Percentiles rank a stretch among this genome's conserved stretches.
Evolutionary conservation across 2,329 filamentous ascomycete species (phyloP).

Genomic region (Dactylonectria estremocensis): DNA sequence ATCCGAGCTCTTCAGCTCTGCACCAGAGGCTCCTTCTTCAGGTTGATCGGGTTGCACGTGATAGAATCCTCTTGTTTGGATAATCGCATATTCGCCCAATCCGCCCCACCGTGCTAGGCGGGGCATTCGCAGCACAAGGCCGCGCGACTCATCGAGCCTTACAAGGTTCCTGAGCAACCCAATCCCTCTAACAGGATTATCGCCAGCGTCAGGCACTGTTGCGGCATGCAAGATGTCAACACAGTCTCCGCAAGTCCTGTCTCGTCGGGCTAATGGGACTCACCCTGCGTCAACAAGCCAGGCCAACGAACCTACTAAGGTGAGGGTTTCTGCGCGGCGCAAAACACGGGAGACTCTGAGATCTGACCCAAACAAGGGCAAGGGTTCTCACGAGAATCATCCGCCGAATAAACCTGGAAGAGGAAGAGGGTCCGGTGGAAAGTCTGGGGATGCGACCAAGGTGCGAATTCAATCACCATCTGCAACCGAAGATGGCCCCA

Average conservation of each 20-base stretch:
- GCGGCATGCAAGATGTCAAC: slow-evolving; percentile 57
- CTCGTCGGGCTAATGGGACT: slow-evolving; percentile 55
- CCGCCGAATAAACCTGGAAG: slow-evolving; percentile 43
- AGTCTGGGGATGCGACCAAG: slow-evolving; percentile 48
- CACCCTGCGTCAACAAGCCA: slow-evolving; percentile 44
- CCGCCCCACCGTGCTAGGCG: slow-evolving; percentile 47
- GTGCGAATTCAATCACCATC: slow-evolving; percentile 38
- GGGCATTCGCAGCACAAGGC: slow-evolving; percentile 44
- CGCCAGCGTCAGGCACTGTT: slow-evolving; percentile 36
- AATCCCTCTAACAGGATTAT: slow-evolving; percentile 37
- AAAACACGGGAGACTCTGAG: slow-evolving; percentile 31
- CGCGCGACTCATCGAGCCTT: slow-evolving; percentile 49
- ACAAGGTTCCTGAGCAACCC: slow-evolving; percentile 35
- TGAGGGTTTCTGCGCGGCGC: slow-evolving; percentile 39
- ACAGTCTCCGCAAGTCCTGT: slow-evolving; percentile 54
- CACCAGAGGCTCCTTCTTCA: slow-evolving; percentile 10
- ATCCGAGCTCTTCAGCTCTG: neutral
- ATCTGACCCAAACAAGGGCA: slow-evolving; percentile 46
- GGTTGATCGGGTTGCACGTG: slow-evolving; percentile 30
- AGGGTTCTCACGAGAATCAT: slow-evolving; percentile 43
- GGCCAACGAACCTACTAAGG: slow-evolving; percentile 49
- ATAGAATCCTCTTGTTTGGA: slow-evolving; percentile 36
- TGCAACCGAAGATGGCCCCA: slow-evolving; percentile 20
- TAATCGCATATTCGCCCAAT: slow-evolving; percentile 49
- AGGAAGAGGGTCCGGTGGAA: slow-evolving; percentile 49